Base-by-base conservation (phyloP, 106 monocot species). In the Dactylorhiza incarnata region DNA sequence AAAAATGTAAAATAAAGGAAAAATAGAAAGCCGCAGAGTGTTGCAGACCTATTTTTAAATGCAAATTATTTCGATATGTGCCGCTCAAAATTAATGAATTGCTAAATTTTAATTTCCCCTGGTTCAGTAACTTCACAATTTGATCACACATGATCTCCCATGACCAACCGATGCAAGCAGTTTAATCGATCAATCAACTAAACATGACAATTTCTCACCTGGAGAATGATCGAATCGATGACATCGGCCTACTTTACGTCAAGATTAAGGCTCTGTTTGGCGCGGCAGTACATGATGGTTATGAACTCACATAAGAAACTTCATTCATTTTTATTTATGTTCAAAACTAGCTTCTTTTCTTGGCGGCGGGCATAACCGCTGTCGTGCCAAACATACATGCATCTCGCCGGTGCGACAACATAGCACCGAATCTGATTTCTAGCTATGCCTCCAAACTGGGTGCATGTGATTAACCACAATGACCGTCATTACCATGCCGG, bases 171-270 rank as follows among this genome's bases (percentile, higher is more conserved):
- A 63, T 24, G 9, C 45, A 15, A 68, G 45, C 14, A 68, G 3
- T 68, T 68, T 45, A 44, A 68, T 63, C 17, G 48, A 68, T 68
- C 44, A 45, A 45, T 46, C 12, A 46, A 69, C 16, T 17, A 45
- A 69, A 69, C 7, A 69, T 9, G 17, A 7, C 7, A 69, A 69
- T 45, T 15, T 3, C 78, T 72, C 46, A 79, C 79, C 73, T 73
- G 73, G 2, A 87, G 76, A 22, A 90, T 74, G 44, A 87, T 66
- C 56, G 90, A 87, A 67, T 77, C 19, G 63, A 90, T 81, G 51
- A 87, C 87, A 69, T 90, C 90, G 54, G 90, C 90, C 55, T 90
- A 90, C 77, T 87, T 90, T n/a, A 90, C 87, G 22, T 84, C 90
- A 37, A 85, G 83, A 58, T 85, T 37, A 37, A 37, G 37, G 37